Base-by-base conservation (phyloP, 257 asterid genomes). In the Nicotiana paniculata region DNA sequence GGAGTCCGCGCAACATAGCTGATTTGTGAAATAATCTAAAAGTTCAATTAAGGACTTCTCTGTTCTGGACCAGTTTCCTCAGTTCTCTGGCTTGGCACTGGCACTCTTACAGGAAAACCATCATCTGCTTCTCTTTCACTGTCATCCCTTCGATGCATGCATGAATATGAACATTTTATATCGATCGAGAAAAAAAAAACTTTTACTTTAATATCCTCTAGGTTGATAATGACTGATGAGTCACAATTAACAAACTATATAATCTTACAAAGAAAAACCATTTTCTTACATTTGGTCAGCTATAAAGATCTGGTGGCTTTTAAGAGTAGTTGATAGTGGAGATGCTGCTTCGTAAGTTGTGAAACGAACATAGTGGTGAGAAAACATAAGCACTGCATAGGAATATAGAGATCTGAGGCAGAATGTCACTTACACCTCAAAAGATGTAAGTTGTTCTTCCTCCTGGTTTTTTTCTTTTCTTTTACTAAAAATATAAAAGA, bases 201-300 rank as follows among this genome's bases (percentile, higher is more conserved):
- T 46, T 70, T 72, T 12, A 72, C 39, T 46, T 72, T 46, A 26
- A 24, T 24, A 48, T 24, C 79, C 59, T 13, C 13, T 13, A 24
- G 48, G 24, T 10, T 9, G 79, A 72, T 46, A 32, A 72, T 46
- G 35, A 72, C 78, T 72, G 58, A 72, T 43, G 79, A 72, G 39
- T 72, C 79, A 72, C 79, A 43, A 43, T 43, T 72, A 74, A 46
- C 61, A 46, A 74, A 46, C 59, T 74, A 48, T 46, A 72, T 70
- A 21, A 11, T 70, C 57, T 70, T 43, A 43, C 21, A 39, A 70
- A 43, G 78, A 33, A 70, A 43, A 43, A 43, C 78, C 78, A 70
- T 43, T 6, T 43, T 21, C 37, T 70, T 43, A n/a, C 78, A 70
- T 43, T 33, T 70, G 78, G 37, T 21, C 48, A 70, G 37, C 24